Evolutionary conservation across 2,329 filamentous ascomycete genomes (phyloP), one percentile per base, ranked within the genome.

Genomic region (Myriosclerotinia scirpicola): DNA sequence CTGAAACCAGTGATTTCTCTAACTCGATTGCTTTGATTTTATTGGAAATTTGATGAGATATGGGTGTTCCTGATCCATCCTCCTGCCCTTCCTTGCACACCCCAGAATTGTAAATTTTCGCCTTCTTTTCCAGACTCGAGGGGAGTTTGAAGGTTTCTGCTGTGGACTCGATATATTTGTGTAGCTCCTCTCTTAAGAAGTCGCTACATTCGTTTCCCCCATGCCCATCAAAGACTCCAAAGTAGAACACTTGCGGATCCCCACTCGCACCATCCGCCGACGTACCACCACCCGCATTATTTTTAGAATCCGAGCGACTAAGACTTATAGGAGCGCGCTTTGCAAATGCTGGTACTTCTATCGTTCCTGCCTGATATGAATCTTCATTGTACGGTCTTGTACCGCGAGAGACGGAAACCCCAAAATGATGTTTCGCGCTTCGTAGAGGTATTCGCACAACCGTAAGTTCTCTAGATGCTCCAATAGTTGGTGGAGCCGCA

Each of bases 191-290:
- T 67, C 88, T 85, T 71, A 98, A 79, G 73, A 97, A 98, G 22
- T 90, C 88, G 68, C 92, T 93, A 78, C 95, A 98, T 77, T 97
- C 91, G 26, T 82, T 85, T 26, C 95, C 95, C 12, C 95, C 95
- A 79, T 99, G 95, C 3, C 95, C 95, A 78, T 99, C 95, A 75
- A 98, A 99, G 1, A 98, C 88, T 1, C 87, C 93, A 82, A 97
- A 99, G 78, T 98, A 99, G 78, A 99, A 99, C 44, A 98, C 89
- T 76, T 98, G 94, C 1, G 94, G 94, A 75, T 98, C 94, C 2
- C 94, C 94, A 69, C 87, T 90, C 1, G 90, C 87, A 70, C 89
- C 90, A 67, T 91, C 90, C 7, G 92, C 91, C 12, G 83, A 86
- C 34, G 85, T 91, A 60, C 87, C 87, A 15, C 55, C 46, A 69